These are phyloP conservation scores for Monosporascus sp. DNA, from an alignment of 2,329 filamentous ascomycete genomes.

Conservation along the genomic window DNA sequence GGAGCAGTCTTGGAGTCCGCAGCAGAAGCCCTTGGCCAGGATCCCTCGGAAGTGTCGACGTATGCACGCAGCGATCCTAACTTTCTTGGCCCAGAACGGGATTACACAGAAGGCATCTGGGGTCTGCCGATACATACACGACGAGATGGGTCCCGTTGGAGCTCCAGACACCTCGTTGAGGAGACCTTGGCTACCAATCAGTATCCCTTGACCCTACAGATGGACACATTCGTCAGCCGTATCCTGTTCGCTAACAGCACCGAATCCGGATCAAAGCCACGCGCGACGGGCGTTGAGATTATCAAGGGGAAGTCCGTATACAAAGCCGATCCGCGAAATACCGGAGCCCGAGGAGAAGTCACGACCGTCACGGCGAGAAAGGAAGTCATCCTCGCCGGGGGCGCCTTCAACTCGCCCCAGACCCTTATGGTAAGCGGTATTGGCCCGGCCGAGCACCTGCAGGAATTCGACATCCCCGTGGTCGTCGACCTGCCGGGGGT, in stretches of 20 bases:
- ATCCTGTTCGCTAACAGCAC: conserved; percentile 8
- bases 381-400: conserved; percentile 44
- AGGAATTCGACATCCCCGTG: conserved; percentile 34
- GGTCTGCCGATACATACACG: conserved; percentile 12
- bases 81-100: conserved; percentile 6
- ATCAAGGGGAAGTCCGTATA: conserved; percentile 24
- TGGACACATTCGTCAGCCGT: conserved; percentile 13
- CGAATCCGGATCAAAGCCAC: conserved; percentile 1
- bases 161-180: conserved; percentile 45
- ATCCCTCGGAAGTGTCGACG: conserved; percentile 4
- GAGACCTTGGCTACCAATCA: conserved; percentile 37
- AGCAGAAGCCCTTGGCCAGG: neutral
- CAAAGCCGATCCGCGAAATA: conserved; percentile 18
- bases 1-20: neutral
- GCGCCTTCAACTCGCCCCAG: conserved; percentile 43
- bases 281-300: conserved; percentile 13
- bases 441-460: conserved; percentile 34
- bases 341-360: conserved; percentile 18
- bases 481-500: conserved; percentile 40
- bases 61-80: conserved; percentile 12
- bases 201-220: conserved; percentile 33
- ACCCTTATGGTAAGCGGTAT: conserved; percentile 45
- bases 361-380: conserved; percentile 22
- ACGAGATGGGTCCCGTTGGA: conserved; percentile 20
- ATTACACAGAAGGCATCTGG: conserved; percentile 9